Evolutionary conservation across 768 basidiomycete species (phyloP).

Genomic region (Agaricus sinodeliciosus): DNA sequence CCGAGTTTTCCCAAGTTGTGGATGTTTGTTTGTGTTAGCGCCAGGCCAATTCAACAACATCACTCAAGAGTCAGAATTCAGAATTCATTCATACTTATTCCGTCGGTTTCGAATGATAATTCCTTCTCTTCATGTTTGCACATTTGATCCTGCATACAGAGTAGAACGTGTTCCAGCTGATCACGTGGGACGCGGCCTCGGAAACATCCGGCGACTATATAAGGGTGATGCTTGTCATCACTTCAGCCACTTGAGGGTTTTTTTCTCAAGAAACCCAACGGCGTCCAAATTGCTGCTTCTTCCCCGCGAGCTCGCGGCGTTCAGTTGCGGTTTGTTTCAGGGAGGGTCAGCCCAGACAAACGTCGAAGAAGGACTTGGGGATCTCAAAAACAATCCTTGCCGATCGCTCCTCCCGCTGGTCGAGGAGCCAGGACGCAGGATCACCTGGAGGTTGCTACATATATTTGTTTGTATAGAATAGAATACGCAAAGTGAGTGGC

Average conservation of each 20-base stretch:
- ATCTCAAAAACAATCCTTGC: conserved; percentile 92
- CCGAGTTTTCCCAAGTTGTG: too few species aligned
- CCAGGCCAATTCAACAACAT: too few species aligned
- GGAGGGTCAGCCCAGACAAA: conserved; percentile 87
- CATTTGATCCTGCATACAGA: too few species aligned
- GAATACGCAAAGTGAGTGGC: conserved; percentile 19
- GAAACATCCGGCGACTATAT: conserved; percentile 22
- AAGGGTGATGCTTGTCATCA: conserved; percentile 17
- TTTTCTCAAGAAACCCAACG: conserved; percentile 31
- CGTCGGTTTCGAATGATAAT: too few species aligned
- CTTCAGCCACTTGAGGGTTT: not conserved
- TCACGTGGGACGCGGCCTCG: conserved; percentile 1
- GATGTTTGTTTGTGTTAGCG: too few species aligned
- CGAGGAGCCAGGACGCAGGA: conserved; percentile 87
- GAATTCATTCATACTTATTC: too few species aligned
- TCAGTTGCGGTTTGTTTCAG: conserved; percentile 16
- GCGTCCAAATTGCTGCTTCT: conserved; percentile 76
- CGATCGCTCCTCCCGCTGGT: conserved; percentile 86
- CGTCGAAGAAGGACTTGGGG: conserved; percentile 61
- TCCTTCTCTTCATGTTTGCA: too few species aligned
- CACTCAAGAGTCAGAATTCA: too few species aligned
- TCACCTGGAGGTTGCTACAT: conserved; percentile 84
- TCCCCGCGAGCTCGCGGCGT: conserved; percentile 21
- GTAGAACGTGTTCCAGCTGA: not conserved
- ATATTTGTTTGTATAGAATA: not conserved